A percentile compares a stretch with the other conserved stretches of the same genome.
phyloP scores from a whole-genome alignment of 352 stramenopile species.

The Phytophthora fragariae region DNA sequence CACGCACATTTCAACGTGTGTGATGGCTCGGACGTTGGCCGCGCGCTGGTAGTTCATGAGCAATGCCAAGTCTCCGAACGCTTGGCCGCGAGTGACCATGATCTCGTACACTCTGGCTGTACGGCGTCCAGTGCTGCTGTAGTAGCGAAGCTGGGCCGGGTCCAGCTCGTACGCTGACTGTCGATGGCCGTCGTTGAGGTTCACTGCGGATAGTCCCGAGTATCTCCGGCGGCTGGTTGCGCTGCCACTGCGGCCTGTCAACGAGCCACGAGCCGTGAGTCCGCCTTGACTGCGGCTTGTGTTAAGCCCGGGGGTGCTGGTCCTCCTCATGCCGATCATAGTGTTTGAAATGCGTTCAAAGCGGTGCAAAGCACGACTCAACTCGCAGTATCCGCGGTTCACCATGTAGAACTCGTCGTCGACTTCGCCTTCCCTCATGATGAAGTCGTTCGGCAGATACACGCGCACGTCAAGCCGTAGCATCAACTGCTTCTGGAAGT shows the following conservation, averaged over 20 bases:
- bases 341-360: slow-evolving; percentile 42
- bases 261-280: slow-evolving; percentile 9
- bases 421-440: slow-evolving; percentile 67
- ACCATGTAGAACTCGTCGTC: slow-evolving; percentile 78
- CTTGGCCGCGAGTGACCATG: slow-evolving; percentile 38
- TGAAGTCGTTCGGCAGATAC: slow-evolving; percentile 80
- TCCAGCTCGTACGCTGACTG: slow-evolving; percentile 38
- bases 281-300: slow-evolving; percentile 20
- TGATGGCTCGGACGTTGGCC: slow-evolving; percentile 51
- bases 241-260: not conserved
- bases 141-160: slow-evolving; percentile 26
- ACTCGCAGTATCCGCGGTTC: slow-evolving; percentile 64
- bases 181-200: slow-evolving; percentile 13
- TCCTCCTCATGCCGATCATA: slow-evolving; percentile 7
- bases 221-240: not conserved
- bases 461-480: slow-evolving; percentile 63
- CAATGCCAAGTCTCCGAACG: slow-evolving; percentile 62
- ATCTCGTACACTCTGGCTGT: slow-evolving; percentile 12
- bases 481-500: slow-evolving; percentile 80
- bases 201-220: not conserved
- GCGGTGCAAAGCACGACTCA: slow-evolving; percentile 34
- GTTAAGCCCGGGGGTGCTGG: slow-evolving; percentile 7
- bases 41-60: slow-evolving; percentile 64
- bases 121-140: slow-evolving; percentile 15
- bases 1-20: slow-evolving; percentile 65